Evolutionary conservation across 2,329 filamentous ascomycete genomes (phyloP).

Genomic region (Botrytis galanthina): DNA sequence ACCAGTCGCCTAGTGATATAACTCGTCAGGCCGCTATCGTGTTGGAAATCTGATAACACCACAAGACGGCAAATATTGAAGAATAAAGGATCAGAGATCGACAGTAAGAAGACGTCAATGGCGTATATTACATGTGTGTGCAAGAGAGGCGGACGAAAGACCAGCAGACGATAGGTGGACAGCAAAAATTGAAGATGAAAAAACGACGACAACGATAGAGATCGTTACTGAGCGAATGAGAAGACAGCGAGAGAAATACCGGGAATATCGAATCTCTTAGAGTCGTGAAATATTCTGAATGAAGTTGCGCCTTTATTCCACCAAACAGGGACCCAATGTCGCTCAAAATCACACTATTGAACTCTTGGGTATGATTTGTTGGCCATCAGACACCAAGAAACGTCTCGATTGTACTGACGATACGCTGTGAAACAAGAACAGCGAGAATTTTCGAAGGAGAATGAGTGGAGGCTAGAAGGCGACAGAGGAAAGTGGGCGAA

Average conservation of each 20-base stretch:
- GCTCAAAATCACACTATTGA: no score
- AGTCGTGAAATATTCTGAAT: no score
- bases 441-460: not conserved
- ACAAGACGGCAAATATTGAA: rapidly evolving
- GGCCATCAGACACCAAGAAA: no score
- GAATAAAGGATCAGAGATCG: rapidly evolving
- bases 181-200: not conserved
- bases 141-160: not conserved
- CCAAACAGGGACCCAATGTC: no score
- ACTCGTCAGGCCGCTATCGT: not conserved
- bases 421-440: no score
- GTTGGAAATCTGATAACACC: rapidly evolving
- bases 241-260: no score
- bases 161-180: not conserved
- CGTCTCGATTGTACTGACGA: no score
- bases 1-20: no score
- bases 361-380: no score
- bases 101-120: not conserved
- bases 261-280: no score
- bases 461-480: not conserved
- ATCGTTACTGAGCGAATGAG: rapidly evolving
- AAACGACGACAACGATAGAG: not conserved
- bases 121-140: rapidly evolving
- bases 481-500: not conserved
- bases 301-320: no score